Evolutionary conservation across 2,329 filamentous ascomycete genomes (phyloP), one percentile per base, ranked within the genome.

Genomic region (Blumeria hordei): DNA sequence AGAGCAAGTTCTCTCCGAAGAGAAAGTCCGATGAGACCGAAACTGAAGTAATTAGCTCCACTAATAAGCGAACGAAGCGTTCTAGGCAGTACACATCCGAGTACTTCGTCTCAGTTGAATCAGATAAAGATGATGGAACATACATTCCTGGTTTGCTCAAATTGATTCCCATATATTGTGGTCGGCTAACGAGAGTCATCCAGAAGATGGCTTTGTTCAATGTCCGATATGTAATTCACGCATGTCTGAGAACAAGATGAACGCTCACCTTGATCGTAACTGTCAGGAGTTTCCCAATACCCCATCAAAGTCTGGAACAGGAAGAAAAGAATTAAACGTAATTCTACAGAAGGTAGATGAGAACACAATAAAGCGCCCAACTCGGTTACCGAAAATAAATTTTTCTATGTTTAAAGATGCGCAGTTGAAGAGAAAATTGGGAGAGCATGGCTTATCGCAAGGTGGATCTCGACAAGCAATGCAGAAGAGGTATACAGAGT

Each of bases 371-470:
- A 60, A 57, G 54, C 59, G 57, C 54, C 57, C 62, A 1, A 59
- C 64, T 16, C 52, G 62, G 36, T 71, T 95, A 9, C 83, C 92
- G 0, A 78, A 85, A 9, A 72, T 95, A 16, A 92, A 86, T 63
- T 96, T 95, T 67, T 83, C 81, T 21, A 75, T 94, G 65, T 69
- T 94, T n/a, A 94, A 83, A 64, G 90, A 96, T 21, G 70, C 68
- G 0, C 76, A 77, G 1, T 71, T 98, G 54, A 78, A 81, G 52
- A 92, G 85, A 64, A 96, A 94, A 68, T 70, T 98, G 44, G 67
- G 72, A 16, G 87, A 94, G 2, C 72, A 92, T 1, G 87, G 88
- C 0, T 80, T 96, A 56, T 81, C 86, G 0, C 75, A 73, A 9
- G 72, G 70, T 57, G 92, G 92, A 0, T 68, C 74, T 0, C 82